These are phyloP conservation scores for Aspergillus hiratsukae DNA, from an alignment of 2,329 filamentous ascomycete species.

Conservation along the genomic window DNA sequence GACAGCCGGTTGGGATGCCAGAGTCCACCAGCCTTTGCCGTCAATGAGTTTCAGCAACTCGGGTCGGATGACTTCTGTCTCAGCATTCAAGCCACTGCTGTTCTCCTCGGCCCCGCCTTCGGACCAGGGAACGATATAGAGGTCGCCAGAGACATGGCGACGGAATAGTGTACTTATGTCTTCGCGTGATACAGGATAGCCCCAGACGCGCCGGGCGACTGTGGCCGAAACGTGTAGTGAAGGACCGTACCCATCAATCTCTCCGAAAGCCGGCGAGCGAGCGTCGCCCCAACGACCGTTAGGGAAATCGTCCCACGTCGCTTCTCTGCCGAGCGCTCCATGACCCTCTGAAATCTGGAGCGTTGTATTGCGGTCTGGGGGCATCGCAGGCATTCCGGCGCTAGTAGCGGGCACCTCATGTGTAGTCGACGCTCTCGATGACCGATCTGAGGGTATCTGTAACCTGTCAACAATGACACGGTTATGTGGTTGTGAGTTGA, in stretches of 20 bases:
- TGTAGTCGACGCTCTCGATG: constrained; percentile 33
- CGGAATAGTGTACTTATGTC: constrained; percentile 81
- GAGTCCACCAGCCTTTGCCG: constrained; percentile 85
- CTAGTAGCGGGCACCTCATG: constrained; percentile 70
- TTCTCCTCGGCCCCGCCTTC: constrained; percentile 64
- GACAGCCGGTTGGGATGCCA: constrained; percentile 90
- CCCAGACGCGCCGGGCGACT: constrained; percentile 81
- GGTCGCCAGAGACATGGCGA: constrained; percentile 71
- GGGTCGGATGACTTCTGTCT: constrained; percentile 75
- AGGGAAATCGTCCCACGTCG: constrained; percentile 97
- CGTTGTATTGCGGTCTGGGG: constrained; percentile 77
- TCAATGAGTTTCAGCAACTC: constrained; percentile 72
- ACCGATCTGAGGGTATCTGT: constrained; percentile 25
- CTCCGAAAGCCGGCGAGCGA: constrained; percentile 86
- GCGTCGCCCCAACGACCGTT: constrained; percentile 95
- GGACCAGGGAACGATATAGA: constrained; percentile 85
- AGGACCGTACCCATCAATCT: constrained; percentile 98
- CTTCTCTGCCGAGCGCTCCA: constrained; percentile 82
- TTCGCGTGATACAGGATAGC: constrained; percentile 61
- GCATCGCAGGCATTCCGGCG: constrained; percentile 64
- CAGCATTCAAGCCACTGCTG: constrained; percentile 51
- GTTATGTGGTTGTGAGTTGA: constrained; percentile 82
- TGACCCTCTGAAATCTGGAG: constrained; percentile 93
- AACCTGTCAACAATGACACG: constrained; percentile 72
- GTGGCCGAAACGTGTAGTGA: constrained; percentile 85